Evolutionary conservation across 768 basidiomycete species (phyloP).

Genomic region (Exsudoporus frostii): DNA sequence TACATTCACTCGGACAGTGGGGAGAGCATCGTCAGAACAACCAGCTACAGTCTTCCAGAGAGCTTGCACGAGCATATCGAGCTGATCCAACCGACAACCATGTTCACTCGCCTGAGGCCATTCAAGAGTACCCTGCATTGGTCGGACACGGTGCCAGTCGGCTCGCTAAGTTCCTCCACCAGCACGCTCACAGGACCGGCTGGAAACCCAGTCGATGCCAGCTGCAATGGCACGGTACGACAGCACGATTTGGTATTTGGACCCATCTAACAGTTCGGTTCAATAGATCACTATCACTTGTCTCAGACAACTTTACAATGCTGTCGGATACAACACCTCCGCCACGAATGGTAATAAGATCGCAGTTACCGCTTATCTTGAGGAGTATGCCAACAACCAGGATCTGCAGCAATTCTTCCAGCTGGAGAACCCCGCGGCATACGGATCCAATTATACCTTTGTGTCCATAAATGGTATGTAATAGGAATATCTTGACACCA

Average conservation of each 20-base stretch:
- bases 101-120: constrained; percentile 50
- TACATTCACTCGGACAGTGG: constrained; percentile 56
- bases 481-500: neutral
- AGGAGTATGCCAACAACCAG: constrained; percentile 48
- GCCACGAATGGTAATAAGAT: constrained; percentile 45
- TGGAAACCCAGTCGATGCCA: constrained; percentile 42
- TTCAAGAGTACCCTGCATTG: constrained; percentile 41
- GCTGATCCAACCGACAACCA: constrained; percentile 69
- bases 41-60: constrained; percentile 62
- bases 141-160: constrained; percentile 11
- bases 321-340: constrained; percentile 43
- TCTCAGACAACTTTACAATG: constrained; percentile 54
- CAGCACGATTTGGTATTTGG: neutral
- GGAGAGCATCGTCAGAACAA: constrained; percentile 61
- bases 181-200: constrained; percentile 28
- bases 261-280: neutral
- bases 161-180: neutral
- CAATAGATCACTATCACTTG: constrained; percentile 49
- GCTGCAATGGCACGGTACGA: constrained; percentile 40
- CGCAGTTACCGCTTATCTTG: constrained; percentile 54
- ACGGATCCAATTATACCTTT: constrained; percentile 49
- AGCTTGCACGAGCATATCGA: constrained; percentile 59
- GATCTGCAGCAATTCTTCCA: constrained; percentile 53
- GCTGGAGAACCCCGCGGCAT: constrained; percentile 46
- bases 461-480: constrained; percentile 58